A percentile compares a stretch with the other conserved stretches of the same genome.
Conservation (phyloP, 768 basidiomycete species). For the Tulasnella sp. region DNA sequence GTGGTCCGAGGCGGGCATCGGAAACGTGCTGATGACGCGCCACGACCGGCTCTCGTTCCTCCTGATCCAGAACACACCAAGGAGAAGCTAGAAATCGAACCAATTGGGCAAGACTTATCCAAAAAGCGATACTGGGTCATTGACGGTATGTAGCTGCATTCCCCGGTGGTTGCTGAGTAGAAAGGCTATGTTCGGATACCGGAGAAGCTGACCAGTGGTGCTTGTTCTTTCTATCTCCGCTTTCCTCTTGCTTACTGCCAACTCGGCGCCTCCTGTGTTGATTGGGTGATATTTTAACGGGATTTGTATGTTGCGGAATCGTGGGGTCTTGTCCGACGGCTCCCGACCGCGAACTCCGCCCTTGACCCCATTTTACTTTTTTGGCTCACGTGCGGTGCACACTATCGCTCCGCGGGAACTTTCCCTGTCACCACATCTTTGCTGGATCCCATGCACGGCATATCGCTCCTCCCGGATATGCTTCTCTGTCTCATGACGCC, state of each 20-base stretch:
- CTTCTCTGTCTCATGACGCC: conserved; percentile 15
- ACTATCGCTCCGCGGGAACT: conserved; percentile 11
- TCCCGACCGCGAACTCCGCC: not conserved
- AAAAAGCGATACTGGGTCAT: conserved; percentile 77
- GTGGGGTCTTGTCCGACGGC: not conserved
- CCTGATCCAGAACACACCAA: conserved; percentile 55
- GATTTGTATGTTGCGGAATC: not conserved
- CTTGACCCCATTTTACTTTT: conserved; percentile 31
- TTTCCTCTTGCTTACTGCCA: conserved; percentile 7
- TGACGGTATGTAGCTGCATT: conserved; percentile 65
- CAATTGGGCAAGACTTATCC: conserved; percentile 65
- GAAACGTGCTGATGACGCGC: conserved; percentile 55
- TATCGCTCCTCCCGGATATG: conserved; percentile 27
- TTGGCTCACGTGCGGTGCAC: conserved; percentile 25
- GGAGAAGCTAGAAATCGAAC: conserved; percentile 52
- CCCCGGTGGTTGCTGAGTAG: conserved; percentile 39
- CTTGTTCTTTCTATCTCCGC: not conserved
- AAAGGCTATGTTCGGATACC: not conserved
- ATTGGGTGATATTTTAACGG: not conserved
- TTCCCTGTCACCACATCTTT: conserved; percentile 18
- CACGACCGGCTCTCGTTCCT: conserved; percentile 33
- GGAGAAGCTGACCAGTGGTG: not conserved
- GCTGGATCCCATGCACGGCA: conserved; percentile 23
- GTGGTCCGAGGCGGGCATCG: conserved; percentile 76
- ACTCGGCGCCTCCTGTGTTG: not conserved